Evolutionary conservation across 2,329 filamentous ascomycete genomes (phyloP), one percentile per base, ranked within the genome.

Genomic region (Hortaea werneckii): DNA sequence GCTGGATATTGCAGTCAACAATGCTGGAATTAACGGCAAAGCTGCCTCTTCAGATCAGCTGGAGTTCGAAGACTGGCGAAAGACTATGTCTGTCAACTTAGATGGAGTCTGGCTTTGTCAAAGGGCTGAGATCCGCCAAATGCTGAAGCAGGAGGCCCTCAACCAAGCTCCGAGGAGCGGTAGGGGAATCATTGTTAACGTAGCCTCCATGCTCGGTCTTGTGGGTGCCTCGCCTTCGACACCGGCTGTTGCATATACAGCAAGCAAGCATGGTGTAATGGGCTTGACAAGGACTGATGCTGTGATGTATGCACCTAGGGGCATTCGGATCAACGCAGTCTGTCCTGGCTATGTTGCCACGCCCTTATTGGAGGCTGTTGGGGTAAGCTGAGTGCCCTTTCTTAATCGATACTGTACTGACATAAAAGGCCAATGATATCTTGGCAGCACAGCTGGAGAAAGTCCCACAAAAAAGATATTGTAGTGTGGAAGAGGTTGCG

Each of bases 1-100:
- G 0, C 51, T 83, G 1, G 77, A 83, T 53, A 76, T 83, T 26
- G 65, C 83, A 0, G 64, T 82, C 41, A 83, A 83, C 56, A 79
- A 78, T 49, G 79, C 82, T 1, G 80, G 79, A 0, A 67, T 82
- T 13, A 66, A 68, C 5, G 79, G 79, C 0, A 20, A 2, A 20
- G 69, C 76, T 67, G 28, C 55, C 11, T 58, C 60, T 1, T 77
- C 74, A 0, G 68, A 76, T 45, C 66, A 77, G 46, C 55, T 69
- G 37, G 59, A 63, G 1, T 64, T 72, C 42, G 64, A 65, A 1
- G 72, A 76, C 39, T 80, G 75, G 67, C 57, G 70, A 35, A 64
- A 66, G 5, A 65, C 79, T 1, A 53, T 79, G 3, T 67, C 71
- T 46, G 62, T 79, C 40, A 76, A 81, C 50, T 65, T 78, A 20